Percentiles rank a stretch among this genome's conserved stretches.
phyloP scores from a whole-genome alignment of 2,329 filamentous ascomycete species.

The Echinosphaeria canescens region DNA sequence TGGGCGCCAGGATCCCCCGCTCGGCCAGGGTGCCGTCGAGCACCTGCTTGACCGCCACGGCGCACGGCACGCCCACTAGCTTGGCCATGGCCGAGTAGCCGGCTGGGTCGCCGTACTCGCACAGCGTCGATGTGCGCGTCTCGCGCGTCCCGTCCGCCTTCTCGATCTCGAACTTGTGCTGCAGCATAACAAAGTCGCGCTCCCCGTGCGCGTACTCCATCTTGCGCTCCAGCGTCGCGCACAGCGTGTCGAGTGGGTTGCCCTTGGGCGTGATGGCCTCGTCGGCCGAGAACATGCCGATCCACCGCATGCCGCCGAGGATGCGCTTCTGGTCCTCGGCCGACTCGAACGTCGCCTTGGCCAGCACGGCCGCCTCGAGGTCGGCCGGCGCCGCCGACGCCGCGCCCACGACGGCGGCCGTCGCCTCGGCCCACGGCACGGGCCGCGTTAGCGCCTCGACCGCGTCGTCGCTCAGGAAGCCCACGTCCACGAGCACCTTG shows the following conservation, averaged over 20 bases:
- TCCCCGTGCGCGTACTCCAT: slow-evolving; percentile 72
- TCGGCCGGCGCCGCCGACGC: slow-evolving; percentile 43
- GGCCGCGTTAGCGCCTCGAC: slow-evolving; percentile 42
- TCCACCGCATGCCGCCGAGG: slow-evolving; percentile 48
- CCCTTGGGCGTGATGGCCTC: slow-evolving; percentile 46
- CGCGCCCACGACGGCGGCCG: slow-evolving; percentile 53
- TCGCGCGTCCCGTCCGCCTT: slow-evolving; percentile 57
- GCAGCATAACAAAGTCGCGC: slow-evolving; percentile 65
- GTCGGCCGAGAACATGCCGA: slow-evolving; percentile 43
- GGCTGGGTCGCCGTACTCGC: slow-evolving; percentile 59
- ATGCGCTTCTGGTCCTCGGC: slow-evolving; percentile 50
- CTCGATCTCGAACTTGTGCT: slow-evolving; percentile 73
- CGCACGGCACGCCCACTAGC: slow-evolving; percentile 15
- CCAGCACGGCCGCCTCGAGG: slow-evolving; percentile 48
- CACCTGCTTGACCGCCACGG: slow-evolving; percentile 45
- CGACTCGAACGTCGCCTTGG: slow-evolving; percentile 52
- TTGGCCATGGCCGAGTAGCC: slow-evolving; percentile 70
- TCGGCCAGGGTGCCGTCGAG: slow-evolving; percentile 40
- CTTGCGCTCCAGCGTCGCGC: slow-evolving; percentile 74
- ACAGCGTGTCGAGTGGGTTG: slow-evolving; percentile 80
- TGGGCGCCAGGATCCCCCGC: slow-evolving; percentile 45
- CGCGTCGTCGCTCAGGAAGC: slow-evolving; percentile 59
- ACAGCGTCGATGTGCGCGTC: slow-evolving; percentile 60
- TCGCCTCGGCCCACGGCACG: slow-evolving; percentile 69
- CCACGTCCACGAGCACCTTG: slow-evolving; percentile 69